Conservation (phyloP, 371 early-diverging fungal genomes). For the Entomophthora muscae region DNA sequence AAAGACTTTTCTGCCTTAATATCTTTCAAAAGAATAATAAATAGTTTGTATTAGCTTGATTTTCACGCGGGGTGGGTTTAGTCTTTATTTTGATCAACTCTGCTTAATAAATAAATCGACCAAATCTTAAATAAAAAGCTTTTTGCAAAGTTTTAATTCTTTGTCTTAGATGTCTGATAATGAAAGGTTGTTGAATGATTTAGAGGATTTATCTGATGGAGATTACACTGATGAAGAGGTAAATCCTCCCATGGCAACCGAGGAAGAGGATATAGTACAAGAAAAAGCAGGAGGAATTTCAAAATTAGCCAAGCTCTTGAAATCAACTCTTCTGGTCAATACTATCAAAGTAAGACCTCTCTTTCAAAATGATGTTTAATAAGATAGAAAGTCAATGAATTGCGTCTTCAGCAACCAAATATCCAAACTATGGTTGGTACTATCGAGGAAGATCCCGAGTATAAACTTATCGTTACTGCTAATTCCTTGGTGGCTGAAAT, state of each 20-base stretch:
- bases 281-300: background rate
- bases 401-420: background rate
- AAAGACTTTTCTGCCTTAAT: too few relatives aligned
- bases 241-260: background rate
- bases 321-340: background rate
- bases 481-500: conserved; percentile 73
- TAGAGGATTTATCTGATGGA: background rate
- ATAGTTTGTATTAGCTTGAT: too few relatives aligned
- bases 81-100: too few relatives aligned
- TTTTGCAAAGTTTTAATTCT: background rate
- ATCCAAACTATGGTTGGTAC: conserved; percentile 17
- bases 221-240: background rate
- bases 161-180: background rate
- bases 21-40: too few relatives aligned
- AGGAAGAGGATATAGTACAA: background rate
- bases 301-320: background rate
- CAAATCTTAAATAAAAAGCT: background rate
- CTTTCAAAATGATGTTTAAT: background rate
- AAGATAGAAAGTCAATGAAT: background rate
- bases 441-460: conserved; percentile 71
- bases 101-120: too few relatives aligned
- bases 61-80: too few relatives aligned
- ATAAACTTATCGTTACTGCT: conserved; percentile 67
- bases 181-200: background rate
- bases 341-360: background rate